These are phyloP conservation scores for Colletotrichum sp. DNA, from an alignment of 2,329 filamentous ascomycete genomes.

Conservation along the genomic window DNA sequence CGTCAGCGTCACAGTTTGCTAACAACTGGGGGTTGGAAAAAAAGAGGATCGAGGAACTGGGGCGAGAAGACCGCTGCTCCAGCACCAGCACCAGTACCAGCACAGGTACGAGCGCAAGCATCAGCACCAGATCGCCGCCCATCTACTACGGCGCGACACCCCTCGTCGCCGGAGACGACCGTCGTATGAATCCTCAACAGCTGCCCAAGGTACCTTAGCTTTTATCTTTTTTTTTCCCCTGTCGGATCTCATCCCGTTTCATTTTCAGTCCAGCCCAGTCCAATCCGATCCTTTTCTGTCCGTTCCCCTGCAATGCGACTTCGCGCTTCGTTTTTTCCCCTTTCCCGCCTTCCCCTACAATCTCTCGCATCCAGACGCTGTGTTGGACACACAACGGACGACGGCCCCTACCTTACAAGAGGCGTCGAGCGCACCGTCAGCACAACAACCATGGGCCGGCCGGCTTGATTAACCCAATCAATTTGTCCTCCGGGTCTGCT, in stretches of 20 bases:
- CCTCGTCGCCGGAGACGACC: slow-evolving; percentile 40
- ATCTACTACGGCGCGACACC: slow-evolving; percentile 34
- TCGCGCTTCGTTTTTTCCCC: slow-evolving; percentile 16
- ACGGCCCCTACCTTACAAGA: background rate
- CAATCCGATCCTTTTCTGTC: background rate
- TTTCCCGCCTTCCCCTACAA: slow-evolving; percentile 19
- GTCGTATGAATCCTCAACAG: slow-evolving; percentile 49
- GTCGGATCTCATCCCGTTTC: background rate
- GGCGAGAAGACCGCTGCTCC: slow-evolving; percentile 16
- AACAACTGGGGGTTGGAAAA: background rate
- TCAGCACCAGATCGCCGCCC: slow-evolving; percentile 30
- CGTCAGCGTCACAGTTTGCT: background rate
- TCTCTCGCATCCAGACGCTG: slow-evolving; percentile 4
- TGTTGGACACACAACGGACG: background rate
- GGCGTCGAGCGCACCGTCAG: background rate
- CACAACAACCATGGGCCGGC: background rate
- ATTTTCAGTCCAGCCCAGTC: background rate
- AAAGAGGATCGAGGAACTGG: slow-evolving; percentile 21
- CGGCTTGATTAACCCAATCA: background rate
- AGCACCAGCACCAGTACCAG: slow-evolving; percentile 21
- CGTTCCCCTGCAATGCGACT: slow-evolving; percentile 16
- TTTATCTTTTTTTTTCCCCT: background rate
- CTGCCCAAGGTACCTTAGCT: slow-evolving; percentile 43
- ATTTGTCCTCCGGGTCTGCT: background rate
- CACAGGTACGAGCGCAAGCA: slow-evolving; percentile 21